A percentile compares a stretch with the other conserved stretches of the same genome.
Evolutionary conservation across 2,329 filamentous ascomycete species (phyloP).

Genomic region (Aspergillus versicolor): DNA sequence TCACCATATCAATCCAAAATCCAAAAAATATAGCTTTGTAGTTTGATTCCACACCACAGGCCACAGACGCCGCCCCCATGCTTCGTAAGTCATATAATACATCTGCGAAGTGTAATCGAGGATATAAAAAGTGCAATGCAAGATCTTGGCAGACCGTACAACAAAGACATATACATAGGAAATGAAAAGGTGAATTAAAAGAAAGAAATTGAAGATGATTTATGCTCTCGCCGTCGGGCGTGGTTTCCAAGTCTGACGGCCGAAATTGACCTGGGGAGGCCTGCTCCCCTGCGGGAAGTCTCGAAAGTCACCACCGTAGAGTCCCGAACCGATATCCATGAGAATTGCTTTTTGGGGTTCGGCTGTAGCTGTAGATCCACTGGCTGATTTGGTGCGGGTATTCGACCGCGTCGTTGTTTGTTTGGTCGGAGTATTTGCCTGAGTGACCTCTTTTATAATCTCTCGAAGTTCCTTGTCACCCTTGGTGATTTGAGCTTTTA

Average conservation of each 20-base stretch:
- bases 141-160: conserved; percentile 3
- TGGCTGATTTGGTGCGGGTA: conserved; percentile 27
- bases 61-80: conserved; percentile 33
- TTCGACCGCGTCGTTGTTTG: conserved; percentile 24
- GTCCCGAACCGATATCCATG: conserved; percentile 42
- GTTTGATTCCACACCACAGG: not conserved
- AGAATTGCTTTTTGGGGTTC: conserved; percentile 46
- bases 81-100: conserved; percentile 27
- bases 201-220: not conserved
- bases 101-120: conserved; percentile 14
- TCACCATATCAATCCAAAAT: not conserved
- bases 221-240: conserved; percentile 31
- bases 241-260: conserved; percentile 35
- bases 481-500: conserved; percentile 79
- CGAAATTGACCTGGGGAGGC: conserved; percentile 30
- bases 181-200: conserved; percentile 7
- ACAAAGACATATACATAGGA: conserved; percentile 18
- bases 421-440: conserved; percentile 27
- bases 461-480: conserved; percentile 71
- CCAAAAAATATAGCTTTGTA: not conserved
- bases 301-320: conserved; percentile 35
- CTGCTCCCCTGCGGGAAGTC: conserved; percentile 28
- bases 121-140: not conserved
- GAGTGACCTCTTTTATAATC: conserved; percentile 64
- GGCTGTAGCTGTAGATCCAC: conserved; percentile 32